Evolutionary conservation across 768 basidiomycete species (phyloP).

Genomic region (Lactarius indigo): DNA sequence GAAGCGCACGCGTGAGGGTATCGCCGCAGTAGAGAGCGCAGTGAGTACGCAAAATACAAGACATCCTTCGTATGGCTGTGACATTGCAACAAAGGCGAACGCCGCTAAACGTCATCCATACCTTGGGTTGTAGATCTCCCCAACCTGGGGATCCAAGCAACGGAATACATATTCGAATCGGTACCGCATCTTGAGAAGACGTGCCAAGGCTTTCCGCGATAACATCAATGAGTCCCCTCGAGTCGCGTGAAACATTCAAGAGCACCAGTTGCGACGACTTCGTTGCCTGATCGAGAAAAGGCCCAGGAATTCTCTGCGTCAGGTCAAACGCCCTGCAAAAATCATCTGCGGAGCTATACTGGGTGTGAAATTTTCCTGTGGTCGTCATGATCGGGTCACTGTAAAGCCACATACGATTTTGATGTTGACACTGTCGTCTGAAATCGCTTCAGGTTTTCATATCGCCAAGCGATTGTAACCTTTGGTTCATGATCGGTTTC

Average conservation of each 20-base stretch:
- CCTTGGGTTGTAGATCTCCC: constrained; percentile 60
- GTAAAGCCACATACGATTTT: constrained; percentile 42
- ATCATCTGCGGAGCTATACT: constrained; percentile 48
- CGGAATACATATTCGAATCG: constrained; percentile 25
- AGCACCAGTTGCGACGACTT: constrained; percentile 17
- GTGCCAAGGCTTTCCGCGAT: constrained; percentile 17
- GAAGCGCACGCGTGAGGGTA: constrained; percentile 63
- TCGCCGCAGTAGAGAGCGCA: constrained; percentile 58
- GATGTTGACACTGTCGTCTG: constrained; percentile 69
- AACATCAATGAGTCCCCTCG: constrained; percentile 6
- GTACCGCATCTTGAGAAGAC: constrained; percentile 19
- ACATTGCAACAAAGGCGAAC: constrained; percentile 2
- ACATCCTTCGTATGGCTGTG: constrained; percentile 48
- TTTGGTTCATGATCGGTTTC: constrained; percentile 46
- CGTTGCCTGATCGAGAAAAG: constrained; percentile 36
- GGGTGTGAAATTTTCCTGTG: constrained; percentile 14
- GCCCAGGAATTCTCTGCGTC: constrained; percentile 53
- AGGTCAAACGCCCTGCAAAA: constrained; percentile 75
- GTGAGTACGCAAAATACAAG: constrained; percentile 63
- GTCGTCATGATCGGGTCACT: constrained; percentile 8
- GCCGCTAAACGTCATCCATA: constrained; percentile 34
- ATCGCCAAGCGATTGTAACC: constrained; percentile 97
- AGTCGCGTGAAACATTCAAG: constrained; percentile 12
- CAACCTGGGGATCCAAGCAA: constrained; percentile 45
- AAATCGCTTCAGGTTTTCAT: constrained; percentile 90